Evolutionary conservation across 768 basidiomycete genomes (phyloP).

Genomic region (Pleurotus tuber-regium): DNA sequence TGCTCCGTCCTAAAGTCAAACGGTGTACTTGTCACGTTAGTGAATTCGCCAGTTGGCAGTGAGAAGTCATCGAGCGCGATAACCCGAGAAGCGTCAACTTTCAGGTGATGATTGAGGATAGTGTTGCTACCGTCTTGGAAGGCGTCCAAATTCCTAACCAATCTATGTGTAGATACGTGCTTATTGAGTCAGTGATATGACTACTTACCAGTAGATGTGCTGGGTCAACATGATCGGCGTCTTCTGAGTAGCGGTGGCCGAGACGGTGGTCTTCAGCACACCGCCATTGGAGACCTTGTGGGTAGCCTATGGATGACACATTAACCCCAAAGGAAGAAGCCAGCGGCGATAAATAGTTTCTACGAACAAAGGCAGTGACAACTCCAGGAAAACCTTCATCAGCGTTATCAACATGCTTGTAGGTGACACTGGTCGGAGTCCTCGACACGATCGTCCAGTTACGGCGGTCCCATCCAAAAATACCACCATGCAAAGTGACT

Average conservation of each 20-base stretch:
- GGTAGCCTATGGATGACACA: slow-evolving; percentile 33
- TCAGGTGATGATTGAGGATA: slow-evolving; percentile 32
- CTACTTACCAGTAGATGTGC: slow-evolving; percentile 49
- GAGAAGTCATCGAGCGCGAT: slow-evolving; percentile 36
- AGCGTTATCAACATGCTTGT: slow-evolving; percentile 47
- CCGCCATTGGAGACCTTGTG: slow-evolving; percentile 45
- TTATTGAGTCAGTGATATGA: not conserved
- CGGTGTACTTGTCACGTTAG: slow-evolving; percentile 31
- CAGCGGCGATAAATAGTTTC: not conserved
- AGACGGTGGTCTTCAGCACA: slow-evolving; percentile 38
- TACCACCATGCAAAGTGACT: slow-evolving; percentile 57
- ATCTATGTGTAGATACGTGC: not conserved
- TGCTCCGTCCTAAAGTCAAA: slow-evolving; percentile 40
- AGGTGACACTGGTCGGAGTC: slow-evolving; percentile 47
- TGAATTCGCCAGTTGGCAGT: slow-evolving; percentile 37
- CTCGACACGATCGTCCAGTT: slow-evolving; percentile 50
- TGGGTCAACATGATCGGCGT: slow-evolving; percentile 59
- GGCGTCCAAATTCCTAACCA: slow-evolving; percentile 47
- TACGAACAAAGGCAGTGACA: slow-evolving; percentile 39
- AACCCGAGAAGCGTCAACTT: slow-evolving; percentile 28
- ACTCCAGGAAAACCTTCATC: slow-evolving; percentile 56
- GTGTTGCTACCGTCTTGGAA: slow-evolving; percentile 40
- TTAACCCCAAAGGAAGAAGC: not conserved
- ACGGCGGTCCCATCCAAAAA: slow-evolving; percentile 53
- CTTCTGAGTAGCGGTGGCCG: slow-evolving; percentile 45